Conservation (phyloP, 495 filamentous ascomycete species). For the Penicillium steckii region DNA sequence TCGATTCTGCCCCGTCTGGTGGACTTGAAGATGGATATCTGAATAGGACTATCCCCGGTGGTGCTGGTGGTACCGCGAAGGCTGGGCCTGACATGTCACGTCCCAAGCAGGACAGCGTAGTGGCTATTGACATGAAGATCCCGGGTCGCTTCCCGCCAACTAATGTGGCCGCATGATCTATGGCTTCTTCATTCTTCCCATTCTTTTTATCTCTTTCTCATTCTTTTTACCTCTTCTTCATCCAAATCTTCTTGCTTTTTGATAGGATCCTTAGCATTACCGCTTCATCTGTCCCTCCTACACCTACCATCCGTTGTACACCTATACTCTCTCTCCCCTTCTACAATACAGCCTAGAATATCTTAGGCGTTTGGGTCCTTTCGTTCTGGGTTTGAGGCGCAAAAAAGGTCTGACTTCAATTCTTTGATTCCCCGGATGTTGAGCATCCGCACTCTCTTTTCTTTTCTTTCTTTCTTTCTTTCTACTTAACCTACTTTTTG, state of each 20-base stretch:
- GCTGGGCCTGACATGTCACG: slow-evolving; percentile 13
- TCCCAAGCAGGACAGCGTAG: slow-evolving; percentile 28
- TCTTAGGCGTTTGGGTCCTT: slow-evolving; percentile 17
- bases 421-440: slow-evolving; percentile 16
- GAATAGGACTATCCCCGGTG: background rate
- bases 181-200: slow-evolving; percentile 3
- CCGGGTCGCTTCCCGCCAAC: slow-evolving; percentile 38
- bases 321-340: slow-evolving; percentile 1
- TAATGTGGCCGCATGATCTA: slow-evolving; percentile 31
- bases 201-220: slow-evolving; percentile 10
- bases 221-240: slow-evolving; percentile 7
- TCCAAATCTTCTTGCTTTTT: slow-evolving; percentile 8
- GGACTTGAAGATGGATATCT: slow-evolving; percentile 6
- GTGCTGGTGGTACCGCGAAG: background rate
- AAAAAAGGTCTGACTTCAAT: slow-evolving; percentile 3
- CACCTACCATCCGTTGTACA: background rate
- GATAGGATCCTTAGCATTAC: too few species aligned
- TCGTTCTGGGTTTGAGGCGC: slow-evolving; percentile 17
- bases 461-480: slow-evolving; percentile 4
- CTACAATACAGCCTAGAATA: slow-evolving; percentile 9
- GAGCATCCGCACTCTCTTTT: slow-evolving; percentile 11
- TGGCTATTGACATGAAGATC: slow-evolving; percentile 37
- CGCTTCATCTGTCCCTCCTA: slow-evolving; percentile 1
- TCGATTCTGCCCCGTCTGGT: background rate
- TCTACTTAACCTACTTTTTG: background rate